phyloP scores from a whole-genome alignment of 345 rosid species.

The Aquilaria malaccensis region DNA sequence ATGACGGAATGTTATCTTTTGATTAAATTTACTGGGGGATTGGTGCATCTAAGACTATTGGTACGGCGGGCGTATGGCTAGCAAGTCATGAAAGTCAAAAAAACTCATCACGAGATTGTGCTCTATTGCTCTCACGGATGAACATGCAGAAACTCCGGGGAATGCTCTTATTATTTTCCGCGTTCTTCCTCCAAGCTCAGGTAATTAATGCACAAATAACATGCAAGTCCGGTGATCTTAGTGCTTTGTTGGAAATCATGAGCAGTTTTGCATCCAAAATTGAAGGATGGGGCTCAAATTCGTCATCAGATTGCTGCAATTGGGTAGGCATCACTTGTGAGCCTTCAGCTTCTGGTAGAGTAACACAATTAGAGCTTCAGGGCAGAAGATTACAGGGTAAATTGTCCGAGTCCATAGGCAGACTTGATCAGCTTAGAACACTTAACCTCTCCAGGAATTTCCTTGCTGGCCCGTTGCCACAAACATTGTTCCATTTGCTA shows the following conservation, averaged over 20 bases:
- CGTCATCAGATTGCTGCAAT: background rate
- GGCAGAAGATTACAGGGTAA: slow-evolving; percentile 29
- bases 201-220: background rate
- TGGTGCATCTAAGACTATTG: too few species aligned
- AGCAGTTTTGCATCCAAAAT: background rate
- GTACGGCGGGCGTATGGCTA: too few species aligned
- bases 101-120: too few species aligned
- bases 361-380: slow-evolving; percentile 25
- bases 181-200: background rate
- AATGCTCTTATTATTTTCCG: background rate
- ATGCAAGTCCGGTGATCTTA: background rate
- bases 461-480: slow-evolving; percentile 36
- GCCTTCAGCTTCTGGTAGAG: background rate
- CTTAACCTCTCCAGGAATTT: slow-evolving; percentile 50
- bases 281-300: background rate
- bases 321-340: slow-evolving; percentile 9
- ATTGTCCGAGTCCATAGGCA: slow-evolving; percentile 36
- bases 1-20: too few species aligned
- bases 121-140: too few species aligned
- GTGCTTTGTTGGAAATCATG: background rate
- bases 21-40: too few species aligned
- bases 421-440: slow-evolving; percentile 29
- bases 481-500: slow-evolving; percentile 30
- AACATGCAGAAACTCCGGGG: too few species aligned
- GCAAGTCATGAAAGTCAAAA: too few species aligned